These are phyloP conservation scores for Pythium diclinum DNA, from an alignment of 352 stramenopile species.

Conservation along the genomic window DNA sequence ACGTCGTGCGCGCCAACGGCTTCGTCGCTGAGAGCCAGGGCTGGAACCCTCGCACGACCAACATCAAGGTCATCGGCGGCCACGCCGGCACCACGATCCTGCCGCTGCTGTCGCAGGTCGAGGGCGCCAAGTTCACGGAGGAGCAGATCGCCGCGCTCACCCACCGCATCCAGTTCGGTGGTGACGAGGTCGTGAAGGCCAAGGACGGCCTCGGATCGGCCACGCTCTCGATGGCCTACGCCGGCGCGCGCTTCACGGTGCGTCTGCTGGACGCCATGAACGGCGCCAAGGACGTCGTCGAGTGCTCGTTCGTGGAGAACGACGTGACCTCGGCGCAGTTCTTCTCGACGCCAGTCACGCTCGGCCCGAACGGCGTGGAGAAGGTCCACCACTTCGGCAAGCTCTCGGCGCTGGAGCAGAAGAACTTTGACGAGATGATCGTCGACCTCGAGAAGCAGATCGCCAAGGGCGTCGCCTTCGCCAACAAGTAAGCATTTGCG, in stretches of 20 bases:
- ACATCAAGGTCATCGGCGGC: constrained; percentile 97
- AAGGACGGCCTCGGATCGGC: constrained; percentile 97
- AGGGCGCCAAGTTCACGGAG: constrained; percentile 91
- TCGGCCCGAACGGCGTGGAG: constrained; percentile 96
- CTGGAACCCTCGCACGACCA: constrained; percentile 72
- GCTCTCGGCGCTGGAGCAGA: constrained; percentile 77
- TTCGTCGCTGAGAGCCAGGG: constrained; percentile 88
- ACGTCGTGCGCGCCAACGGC: constrained; percentile 97
- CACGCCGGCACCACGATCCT: constrained; percentile 99
- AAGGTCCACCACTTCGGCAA: constrained; percentile 93
- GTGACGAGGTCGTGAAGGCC: constrained; percentile 95
- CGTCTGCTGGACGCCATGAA: constrained; percentile 94
- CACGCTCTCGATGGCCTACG: constrained; percentile 99
- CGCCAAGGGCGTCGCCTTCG: constrained; percentile 85
- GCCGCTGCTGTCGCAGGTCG: constrained; percentile 96
- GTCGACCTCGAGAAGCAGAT: constrained; percentile 85
- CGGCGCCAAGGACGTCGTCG: constrained; percentile 92
- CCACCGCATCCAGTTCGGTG: constrained; percentile 94
- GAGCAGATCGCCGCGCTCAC: constrained; percentile 94
- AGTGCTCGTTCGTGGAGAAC: constrained; percentile 98
- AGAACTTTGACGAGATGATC: constrained; percentile 89
- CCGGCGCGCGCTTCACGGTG: constrained; percentile 93
- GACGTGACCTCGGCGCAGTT: constrained; percentile 93
- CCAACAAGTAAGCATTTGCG: constrained; percentile 64
- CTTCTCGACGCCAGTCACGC: constrained; percentile 95